Evolutionary conservation across 2,329 filamentous ascomycete species (phyloP).

Genomic region (Cyphellophora europaea): DNA sequence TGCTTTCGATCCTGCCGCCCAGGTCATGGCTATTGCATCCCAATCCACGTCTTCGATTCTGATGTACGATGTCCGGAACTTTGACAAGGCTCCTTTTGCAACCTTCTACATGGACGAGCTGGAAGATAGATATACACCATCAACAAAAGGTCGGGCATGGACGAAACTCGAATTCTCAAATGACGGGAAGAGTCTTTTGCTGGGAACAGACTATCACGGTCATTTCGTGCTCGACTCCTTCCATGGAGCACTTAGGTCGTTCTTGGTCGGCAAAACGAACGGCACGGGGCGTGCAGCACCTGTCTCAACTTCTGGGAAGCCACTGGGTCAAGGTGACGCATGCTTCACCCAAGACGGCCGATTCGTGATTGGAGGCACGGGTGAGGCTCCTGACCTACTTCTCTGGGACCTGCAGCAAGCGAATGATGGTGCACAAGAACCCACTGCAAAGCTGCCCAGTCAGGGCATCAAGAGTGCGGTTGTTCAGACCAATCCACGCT

Average conservation of each 20-base stretch:
- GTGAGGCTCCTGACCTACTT: conserved; percentile 58
- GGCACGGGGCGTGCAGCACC: conserved; percentile 40
- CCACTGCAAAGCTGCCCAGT: conserved; percentile 29
- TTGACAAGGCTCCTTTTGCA: conserved; percentile 81
- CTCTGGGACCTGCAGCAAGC: conserved; percentile 72
- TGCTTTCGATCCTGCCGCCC: conserved; percentile 85
- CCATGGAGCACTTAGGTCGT: conserved; percentile 67
- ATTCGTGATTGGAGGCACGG: conserved; percentile 74
- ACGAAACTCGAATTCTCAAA: conserved; percentile 92
- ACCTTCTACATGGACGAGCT: conserved; percentile 64
- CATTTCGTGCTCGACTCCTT: conserved; percentile 95
- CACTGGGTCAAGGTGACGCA: conserved; percentile 58
- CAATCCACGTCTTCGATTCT: conserved; percentile 70
- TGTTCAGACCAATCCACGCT: conserved; percentile 80
- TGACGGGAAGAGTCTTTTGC: conserved; percentile 76
- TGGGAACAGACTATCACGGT: conserved; percentile 73
- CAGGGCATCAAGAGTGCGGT: conserved; percentile 56
- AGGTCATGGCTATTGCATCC: conserved; percentile 82
- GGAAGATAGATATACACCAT: conserved; percentile 46
- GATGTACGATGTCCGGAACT: conserved; percentile 89
- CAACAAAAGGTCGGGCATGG: conserved; percentile 52
- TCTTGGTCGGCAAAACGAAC: conserved; percentile 45
- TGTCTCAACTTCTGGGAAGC: conserved; percentile 45
- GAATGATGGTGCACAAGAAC: conserved; percentile 45
- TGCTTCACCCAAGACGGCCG: conserved; percentile 85